Conservation (phyloP, 495 filamentous ascomycete genomes). For the Ramalina intermedia region DNA sequence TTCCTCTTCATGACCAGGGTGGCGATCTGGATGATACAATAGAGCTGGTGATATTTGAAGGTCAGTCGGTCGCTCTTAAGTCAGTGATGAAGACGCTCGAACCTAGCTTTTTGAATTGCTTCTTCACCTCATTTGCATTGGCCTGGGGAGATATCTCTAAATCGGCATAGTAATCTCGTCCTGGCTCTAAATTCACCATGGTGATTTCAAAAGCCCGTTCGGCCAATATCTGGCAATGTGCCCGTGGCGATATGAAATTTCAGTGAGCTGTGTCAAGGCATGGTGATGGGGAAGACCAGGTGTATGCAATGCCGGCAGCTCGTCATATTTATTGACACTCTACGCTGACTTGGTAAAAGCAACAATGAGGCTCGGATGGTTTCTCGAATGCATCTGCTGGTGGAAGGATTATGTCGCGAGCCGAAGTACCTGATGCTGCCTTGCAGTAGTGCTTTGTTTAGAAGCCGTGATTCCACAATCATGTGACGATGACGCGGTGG, state of each 20-base stretch:
- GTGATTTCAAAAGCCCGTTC: conserved; percentile 14
- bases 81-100: conserved; percentile 10
- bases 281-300: not conserved
- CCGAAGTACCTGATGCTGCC: conserved; percentile 2
- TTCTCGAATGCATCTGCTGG: not conserved
- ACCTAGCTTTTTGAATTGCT: conserved; percentile 77
- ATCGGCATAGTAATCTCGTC: conserved; percentile 76
- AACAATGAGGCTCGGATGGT: not conserved
- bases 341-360: not conserved
- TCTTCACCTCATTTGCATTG: conserved; percentile 61
- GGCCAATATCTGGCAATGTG: not conserved
- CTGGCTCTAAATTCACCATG: conserved; percentile 64
- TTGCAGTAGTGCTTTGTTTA: conserved; percentile 1
- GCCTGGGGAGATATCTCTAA: conserved; percentile 52
- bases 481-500: not conserved
- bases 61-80: not conserved
- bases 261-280: not conserved
- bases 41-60: conserved; percentile 42
- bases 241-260: not conserved
- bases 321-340: no score
- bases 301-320: not conserved
- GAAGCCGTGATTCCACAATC: not conserved
- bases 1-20: conserved; percentile 66
- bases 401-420: not conserved
- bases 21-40: conserved; percentile 79